These are phyloP conservation scores for Tylopilus orsonianus DNA, from an alignment of 1,284 basidiomycete genomes.

Conservation along the genomic window DNA sequence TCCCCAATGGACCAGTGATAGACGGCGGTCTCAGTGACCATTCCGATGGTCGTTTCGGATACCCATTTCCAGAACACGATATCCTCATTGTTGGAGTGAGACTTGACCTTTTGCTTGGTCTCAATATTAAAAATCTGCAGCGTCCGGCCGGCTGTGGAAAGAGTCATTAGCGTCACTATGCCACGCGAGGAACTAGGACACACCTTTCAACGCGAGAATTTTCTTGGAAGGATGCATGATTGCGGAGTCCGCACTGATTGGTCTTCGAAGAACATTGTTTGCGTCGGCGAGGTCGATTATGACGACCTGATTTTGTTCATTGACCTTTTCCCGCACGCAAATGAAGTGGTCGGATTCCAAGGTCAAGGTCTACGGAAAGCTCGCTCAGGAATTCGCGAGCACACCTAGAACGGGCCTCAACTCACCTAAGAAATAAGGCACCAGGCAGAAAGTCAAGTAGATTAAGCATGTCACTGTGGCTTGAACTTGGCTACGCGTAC, in stretches of 20 bases:
- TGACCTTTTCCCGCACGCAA: conserved; percentile 87
- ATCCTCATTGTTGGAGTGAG: conserved; percentile 93
- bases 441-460: conserved; percentile 18
- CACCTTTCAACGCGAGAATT: conserved; percentile 94
- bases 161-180: conserved; percentile 8
- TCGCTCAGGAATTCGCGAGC: conserved; percentile 10
- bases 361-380: conserved; percentile 67
- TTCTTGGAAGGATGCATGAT: conserved; percentile 99
- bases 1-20: conserved; percentile 90
- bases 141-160: conserved; percentile 77
- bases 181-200: conserved; percentile 26
- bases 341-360: conserved; percentile 98
- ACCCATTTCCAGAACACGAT: conserved; percentile 99
- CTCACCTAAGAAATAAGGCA: conserved; percentile 22
- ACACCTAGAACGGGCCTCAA: background rate
- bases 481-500: conserved; percentile 46
- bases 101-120: conserved; percentile 96
- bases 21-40: conserved; percentile 94
- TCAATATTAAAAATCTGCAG: conserved; percentile 99
- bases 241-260: conserved; percentile 96
- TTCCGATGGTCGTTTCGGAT: conserved; percentile 85
- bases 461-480: conserved; percentile 31
- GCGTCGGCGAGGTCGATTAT: conserved; percentile 96
- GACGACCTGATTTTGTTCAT: conserved; percentile 93
- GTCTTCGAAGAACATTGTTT: conserved; percentile 94